Percentiles rank a stretch among this genome's conserved stretches.
These are phyloP conservation scores for Peronospora farinosa DNA, from an alignment of 352 stramenopile species.

Conservation along the genomic window DNA sequence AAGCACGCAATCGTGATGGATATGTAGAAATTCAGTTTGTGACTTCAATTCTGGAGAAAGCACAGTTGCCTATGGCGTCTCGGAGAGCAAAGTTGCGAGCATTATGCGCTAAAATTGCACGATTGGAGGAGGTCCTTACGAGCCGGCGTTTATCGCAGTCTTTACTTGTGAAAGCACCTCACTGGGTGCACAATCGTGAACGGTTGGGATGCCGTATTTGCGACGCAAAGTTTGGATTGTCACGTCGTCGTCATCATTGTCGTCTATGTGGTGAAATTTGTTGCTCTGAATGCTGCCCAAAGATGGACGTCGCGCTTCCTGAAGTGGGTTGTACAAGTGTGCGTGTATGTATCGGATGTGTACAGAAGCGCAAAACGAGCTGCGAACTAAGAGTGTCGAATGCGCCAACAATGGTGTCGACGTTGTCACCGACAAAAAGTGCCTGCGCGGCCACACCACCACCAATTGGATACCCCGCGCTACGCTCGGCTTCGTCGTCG, in stretches of 20 bases:
- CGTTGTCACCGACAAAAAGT: conserved; percentile 24
- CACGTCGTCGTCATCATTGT: conserved; percentile 68
- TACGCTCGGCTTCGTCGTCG: conserved; percentile 31
- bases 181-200: conserved; percentile 65
- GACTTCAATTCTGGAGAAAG: conserved; percentile 65
- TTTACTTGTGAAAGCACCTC: conserved; percentile 52
- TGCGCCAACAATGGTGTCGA: conserved; percentile 18
- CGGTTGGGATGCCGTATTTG: conserved; percentile 54
- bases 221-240: conserved; percentile 61
- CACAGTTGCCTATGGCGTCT: conserved; percentile 45
- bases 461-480: conserved; percentile 14
- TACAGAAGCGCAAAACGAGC: conserved; percentile 54
- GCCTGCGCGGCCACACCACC: conserved; percentile 14
- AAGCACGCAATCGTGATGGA: conserved; percentile 35
- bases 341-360: conserved; percentile 57
- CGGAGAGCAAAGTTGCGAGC: conserved; percentile 54
- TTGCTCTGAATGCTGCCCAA: conserved; percentile 73
- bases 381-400: conserved; percentile 26
- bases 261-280: conserved; percentile 72
- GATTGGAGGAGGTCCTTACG: conserved; percentile 65
- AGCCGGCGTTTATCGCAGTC: conserved; percentile 64
- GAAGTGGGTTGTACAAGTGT: conserved; percentile 56
- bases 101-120: conserved; percentile 46
- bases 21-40: conserved; percentile 75
- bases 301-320: conserved; percentile 69